These are phyloP conservation scores for Blastobotrys proliferans DNA, from an alignment of 1,139 yeast genomes.

Conservation along the genomic window DNA sequence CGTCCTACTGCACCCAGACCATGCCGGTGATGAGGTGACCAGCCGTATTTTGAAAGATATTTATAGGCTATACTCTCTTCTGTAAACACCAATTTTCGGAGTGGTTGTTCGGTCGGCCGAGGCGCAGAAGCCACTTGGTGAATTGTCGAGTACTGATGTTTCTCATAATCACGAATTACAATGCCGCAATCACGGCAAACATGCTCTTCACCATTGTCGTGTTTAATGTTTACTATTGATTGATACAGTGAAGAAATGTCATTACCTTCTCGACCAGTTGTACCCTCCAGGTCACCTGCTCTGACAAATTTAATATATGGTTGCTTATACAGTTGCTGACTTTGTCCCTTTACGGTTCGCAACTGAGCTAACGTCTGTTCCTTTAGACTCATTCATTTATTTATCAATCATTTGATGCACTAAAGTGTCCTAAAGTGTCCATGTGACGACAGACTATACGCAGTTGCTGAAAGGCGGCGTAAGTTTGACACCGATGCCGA, in stretches of 20 bases:
- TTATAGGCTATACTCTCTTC: constrained; percentile 19
- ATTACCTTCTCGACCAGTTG: not conserved
- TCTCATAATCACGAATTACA: constrained; percentile 13
- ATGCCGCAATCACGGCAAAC: constrained; percentile 18
- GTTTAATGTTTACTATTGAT: constrained; percentile 15
- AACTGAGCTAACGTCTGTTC: not conserved
- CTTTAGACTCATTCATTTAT: not conserved
- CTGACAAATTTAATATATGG: constrained; percentile 5
- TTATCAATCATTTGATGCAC: too few relatives aligned
- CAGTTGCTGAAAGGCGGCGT: too few relatives aligned
- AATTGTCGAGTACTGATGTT: constrained; percentile 17
- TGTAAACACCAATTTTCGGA: constrained; percentile 14
- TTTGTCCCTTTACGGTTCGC: not conserved
- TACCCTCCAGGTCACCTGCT: not conserved
- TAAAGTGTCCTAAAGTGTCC: too few relatives aligned
- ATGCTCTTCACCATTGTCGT: not conserved
- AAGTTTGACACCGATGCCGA: too few relatives aligned
- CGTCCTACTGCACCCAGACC: constrained; percentile 27
- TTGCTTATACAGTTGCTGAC: not conserved
- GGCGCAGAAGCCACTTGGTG: constrained; percentile 17
- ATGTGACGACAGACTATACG: too few relatives aligned
- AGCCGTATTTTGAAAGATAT: constrained; percentile 25
- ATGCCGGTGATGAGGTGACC: constrained; percentile 23
- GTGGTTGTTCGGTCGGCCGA: constrained; percentile 15
- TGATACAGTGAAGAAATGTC: constrained; percentile 1